Percentiles rank a stretch among this genome's conserved stretches.
Evolutionary conservation across 2,329 filamentous ascomycete genomes (phyloP).

Genomic region (Nakataea oryzae): DNA sequence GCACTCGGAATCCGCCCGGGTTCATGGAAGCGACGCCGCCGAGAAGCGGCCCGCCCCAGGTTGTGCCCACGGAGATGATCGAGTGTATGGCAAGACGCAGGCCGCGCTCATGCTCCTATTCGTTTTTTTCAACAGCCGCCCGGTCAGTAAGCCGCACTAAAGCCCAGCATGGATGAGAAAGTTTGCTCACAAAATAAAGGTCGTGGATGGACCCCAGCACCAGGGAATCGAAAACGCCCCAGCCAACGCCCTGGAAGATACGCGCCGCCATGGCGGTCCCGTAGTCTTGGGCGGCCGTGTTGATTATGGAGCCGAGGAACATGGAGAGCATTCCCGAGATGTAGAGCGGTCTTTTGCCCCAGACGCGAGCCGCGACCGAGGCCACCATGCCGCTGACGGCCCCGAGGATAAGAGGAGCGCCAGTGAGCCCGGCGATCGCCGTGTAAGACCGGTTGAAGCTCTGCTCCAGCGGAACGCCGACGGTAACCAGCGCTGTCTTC

Average conservation of each 20-base stretch:
- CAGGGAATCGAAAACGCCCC: constrained; percentile 47
- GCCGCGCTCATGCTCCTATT: constrained; percentile 41
- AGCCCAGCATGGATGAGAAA: not conserved
- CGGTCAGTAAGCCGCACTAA: not conserved
- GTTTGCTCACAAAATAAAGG: constrained; percentile 40
- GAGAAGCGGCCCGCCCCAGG: constrained; percentile 43
- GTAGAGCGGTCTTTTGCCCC: constrained; percentile 44
- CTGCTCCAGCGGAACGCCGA: constrained; percentile 31
- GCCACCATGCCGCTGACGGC: constrained; percentile 31
- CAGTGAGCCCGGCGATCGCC: constrained; percentile 37
- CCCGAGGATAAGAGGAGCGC: constrained; percentile 39
- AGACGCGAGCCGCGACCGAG: constrained; percentile 30
- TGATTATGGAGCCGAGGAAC: constrained; percentile 40
- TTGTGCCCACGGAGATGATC: constrained; percentile 31
- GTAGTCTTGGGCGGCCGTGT: constrained; percentile 29
- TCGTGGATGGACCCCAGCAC: constrained; percentile 43
- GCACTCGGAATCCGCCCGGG: constrained; percentile 28
- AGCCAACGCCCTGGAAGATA: constrained; percentile 45
- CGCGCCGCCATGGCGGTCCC: constrained; percentile 39
- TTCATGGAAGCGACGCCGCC: constrained; percentile 36
- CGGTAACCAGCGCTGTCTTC: constrained; percentile 42
- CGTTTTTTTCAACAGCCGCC: not conserved
- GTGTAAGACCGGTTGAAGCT: constrained; percentile 35
- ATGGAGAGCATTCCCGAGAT: constrained; percentile 32
- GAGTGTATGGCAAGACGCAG: constrained; percentile 33